Conservation (phyloP, 2,329 filamentous ascomycete genomes). For the Pseudogymnoascus sp. region DNA sequence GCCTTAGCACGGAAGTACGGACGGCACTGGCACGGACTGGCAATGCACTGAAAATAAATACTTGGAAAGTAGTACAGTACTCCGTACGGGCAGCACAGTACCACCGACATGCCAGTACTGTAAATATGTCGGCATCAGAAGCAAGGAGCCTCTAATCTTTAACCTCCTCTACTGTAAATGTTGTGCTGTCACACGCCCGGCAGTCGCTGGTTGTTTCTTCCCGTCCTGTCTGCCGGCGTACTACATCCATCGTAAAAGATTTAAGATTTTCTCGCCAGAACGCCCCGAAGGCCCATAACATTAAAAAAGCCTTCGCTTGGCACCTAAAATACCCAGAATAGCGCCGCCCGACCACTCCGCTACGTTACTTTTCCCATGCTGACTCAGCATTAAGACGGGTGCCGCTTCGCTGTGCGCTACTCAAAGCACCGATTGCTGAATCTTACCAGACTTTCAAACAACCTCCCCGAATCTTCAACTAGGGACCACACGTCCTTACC, state of each 20-base stretch:
- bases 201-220: not conserved
- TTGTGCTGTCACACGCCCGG: not conserved
- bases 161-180: not conserved
- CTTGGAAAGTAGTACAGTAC: not conserved
- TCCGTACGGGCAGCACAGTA: not conserved
- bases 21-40: not conserved
- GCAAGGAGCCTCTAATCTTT: not conserved
- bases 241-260: not conserved
- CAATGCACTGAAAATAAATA: not conserved
- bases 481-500: not conserved
- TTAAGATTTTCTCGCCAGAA: constrained; percentile 8
- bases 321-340: not conserved
- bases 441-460: constrained; percentile 4
- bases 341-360: constrained; percentile 1
- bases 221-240: constrained; percentile 4
- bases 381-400: constrained; percentile 1
- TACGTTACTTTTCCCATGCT: not conserved
- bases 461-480: not conserved
- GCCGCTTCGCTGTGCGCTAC: constrained; percentile 7
- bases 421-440: not conserved
- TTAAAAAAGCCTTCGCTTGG: constrained; percentile 8
- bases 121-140: not conserved
- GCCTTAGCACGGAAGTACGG: not conserved
- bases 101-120: not conserved
- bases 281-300: constrained; percentile 5